Conservation (phyloP, 176 grass and related monocot species). For the Stipa capillata region DNA sequence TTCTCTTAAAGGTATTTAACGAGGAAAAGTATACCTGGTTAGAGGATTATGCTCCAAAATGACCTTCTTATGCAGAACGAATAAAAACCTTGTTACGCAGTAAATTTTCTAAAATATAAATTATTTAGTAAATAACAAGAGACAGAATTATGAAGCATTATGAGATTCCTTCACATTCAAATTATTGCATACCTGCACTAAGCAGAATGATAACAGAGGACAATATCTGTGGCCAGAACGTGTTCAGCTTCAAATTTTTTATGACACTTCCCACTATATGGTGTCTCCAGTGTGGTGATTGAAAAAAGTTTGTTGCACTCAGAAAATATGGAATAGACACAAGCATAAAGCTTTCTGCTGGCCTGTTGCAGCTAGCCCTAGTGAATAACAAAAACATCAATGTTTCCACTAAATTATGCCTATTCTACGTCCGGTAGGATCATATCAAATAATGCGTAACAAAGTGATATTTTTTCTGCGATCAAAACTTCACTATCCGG, state of each 20-base stretch:
- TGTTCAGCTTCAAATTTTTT: not conserved
- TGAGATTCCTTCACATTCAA: not conserved
- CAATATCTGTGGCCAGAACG: slow-evolving; percentile 9
- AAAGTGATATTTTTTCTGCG: not conserved
- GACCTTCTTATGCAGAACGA: not conserved
- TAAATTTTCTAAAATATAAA: not conserved
- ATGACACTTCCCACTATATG: slow-evolving; percentile 16
- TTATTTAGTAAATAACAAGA: not conserved
- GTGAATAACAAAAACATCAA: not conserved
- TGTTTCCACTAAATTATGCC: not conserved
- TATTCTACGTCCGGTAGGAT: slow-evolving; percentile 14
- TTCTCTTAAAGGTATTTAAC: not conserved
- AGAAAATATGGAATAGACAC: not conserved
- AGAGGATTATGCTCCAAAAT: not conserved
- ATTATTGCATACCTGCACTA: slow-evolving; percentile 1
- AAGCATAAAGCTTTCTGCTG: not conserved
- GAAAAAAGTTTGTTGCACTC: not conserved
- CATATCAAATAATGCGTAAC: slow-evolving; percentile 18
- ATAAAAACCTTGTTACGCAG: not conserved
- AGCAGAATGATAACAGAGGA: not conserved
- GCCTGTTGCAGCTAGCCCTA: not conserved
- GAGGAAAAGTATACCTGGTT: not conserved
- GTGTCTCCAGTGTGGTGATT: slow-evolving; percentile 20
- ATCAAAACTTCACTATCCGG: not conserved
- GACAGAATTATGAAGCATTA: not conserved